Evolutionary conservation across 345 rosid species (phyloP).

Genomic region (Brassica juncea): DNA sequence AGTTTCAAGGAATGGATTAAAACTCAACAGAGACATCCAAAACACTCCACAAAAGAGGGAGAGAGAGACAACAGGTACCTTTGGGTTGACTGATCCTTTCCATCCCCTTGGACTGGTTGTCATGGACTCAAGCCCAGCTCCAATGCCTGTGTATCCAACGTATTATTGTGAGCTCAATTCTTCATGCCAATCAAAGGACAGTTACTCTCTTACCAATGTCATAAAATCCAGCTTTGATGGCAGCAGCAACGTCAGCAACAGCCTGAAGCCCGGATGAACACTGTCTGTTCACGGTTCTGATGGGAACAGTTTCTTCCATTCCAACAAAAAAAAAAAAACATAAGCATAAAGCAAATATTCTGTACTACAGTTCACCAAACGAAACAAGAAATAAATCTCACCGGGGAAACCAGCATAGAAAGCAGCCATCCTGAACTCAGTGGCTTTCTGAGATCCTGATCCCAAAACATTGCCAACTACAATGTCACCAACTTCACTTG

Average conservation of each 20-base stretch:
- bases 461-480: constrained; percentile 95
- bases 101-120: constrained; percentile 76
- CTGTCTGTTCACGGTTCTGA: constrained; percentile 90
- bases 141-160: constrained; percentile 64
- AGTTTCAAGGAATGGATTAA: background rate
- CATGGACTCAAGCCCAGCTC: constrained; percentile 98
- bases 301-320: constrained; percentile 73
- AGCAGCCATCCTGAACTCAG: constrained; percentile 97
- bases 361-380: background rate
- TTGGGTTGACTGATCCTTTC: constrained; percentile 86
- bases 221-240: constrained; percentile 94
- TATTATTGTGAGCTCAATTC: background rate
- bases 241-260: constrained; percentile 97
- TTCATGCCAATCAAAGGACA: background rate
- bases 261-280: constrained; percentile 99
- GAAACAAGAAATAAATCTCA: constrained; percentile 13
- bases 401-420: constrained; percentile 98
- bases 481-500: constrained; percentile 95
- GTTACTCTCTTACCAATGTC: constrained; percentile 63
- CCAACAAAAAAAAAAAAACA: background rate
- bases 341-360: constrained; percentile 5
- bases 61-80: constrained; percentile 42
- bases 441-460: constrained; percentile 86
- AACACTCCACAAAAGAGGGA: background rate
- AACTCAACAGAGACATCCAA: background rate